Base-by-base conservation (phyloP, 352 stramenopile species). In the Globisporangium perplexum region DNA sequence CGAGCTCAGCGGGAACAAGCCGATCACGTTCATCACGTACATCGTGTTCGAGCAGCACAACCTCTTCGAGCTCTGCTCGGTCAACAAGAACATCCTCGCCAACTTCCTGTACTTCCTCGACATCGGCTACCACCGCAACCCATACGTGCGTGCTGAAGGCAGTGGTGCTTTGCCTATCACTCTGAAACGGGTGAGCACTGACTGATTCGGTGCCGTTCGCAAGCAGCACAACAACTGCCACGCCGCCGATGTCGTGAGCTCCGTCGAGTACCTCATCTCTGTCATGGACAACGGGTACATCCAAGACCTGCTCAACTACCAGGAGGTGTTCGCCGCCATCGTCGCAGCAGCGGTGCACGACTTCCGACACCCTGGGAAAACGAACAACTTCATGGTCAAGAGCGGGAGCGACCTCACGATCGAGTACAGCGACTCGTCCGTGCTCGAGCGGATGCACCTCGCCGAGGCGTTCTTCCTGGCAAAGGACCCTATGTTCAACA, bases 371-470 rank as follows among this genome's bases (percentile, higher is more conserved):
- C 81, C 83, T 0, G 86, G 82, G 20, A 92, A 91, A 43, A 91
- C 80, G 47, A 93, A 96, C 64, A 90, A 89, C 55, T 94, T 92
- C 30, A 81, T 92, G 65, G 70, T 92, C 55, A 90, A 90, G 55
- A 78, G 69, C 43, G 71, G 66, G 7, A 86, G 74, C 51, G 79
- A 86, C 44, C 68, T 96, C 18, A 65, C 86, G 15, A 84, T 94
- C 26, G 60, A 83, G 54, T 95, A 93, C 68, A 92, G 76, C 48
- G 86, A 96, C 47, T 78, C 72, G 41, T 88, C 72, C 17, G 82
- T 95, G 22, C 57, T 95, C 18, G 86, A 96, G 55, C 77, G 83
- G 35, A 92, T 93, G 80, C 86, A 96, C 53, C 46, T 95, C 39
- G 75, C 86, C 6, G 82, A 91, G 60, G 80, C 86, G 2, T 95